These are phyloP conservation scores for Anthoceros angustus DNA, from an alignment of 225 moss, liverwort and hornwort genomes.

Conservation along the genomic window DNA sequence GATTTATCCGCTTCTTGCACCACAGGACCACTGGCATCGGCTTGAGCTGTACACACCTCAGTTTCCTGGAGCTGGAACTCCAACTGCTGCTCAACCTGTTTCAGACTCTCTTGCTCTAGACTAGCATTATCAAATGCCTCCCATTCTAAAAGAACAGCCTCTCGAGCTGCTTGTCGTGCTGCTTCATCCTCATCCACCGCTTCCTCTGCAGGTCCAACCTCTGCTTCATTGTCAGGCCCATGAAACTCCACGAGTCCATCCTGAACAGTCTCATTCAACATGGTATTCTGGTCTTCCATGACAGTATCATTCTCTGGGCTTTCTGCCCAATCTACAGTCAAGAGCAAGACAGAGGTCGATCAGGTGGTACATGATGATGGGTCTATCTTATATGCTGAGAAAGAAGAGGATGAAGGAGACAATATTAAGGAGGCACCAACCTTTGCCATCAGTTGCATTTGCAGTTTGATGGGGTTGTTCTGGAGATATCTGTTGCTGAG, in stretches of 20 bases:
- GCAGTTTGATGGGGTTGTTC: not conserved
- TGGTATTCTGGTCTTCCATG: too few species aligned
- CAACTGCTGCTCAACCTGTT: slow-evolving; percentile 6
- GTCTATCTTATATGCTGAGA: too few species aligned
- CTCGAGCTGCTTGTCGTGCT: slow-evolving; percentile 1
- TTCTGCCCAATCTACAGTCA: too few species aligned
- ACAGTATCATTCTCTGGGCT: too few species aligned
- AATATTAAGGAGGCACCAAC: too few species aligned
- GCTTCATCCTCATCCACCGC: slow-evolving; percentile 7
- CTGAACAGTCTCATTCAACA: too few species aligned
- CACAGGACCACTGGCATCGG: slow-evolving; percentile 20
- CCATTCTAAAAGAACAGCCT: slow-evolving; percentile 10
- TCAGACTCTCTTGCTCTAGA: slow-evolving; percentile 5
- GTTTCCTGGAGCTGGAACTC: slow-evolving; percentile 10
- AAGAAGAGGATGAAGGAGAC: too few species aligned
- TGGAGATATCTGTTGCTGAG: not conserved
- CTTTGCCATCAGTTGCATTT: not conserved
- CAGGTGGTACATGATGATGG: too few species aligned
- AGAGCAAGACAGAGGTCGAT: too few species aligned
- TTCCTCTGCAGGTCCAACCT: not conserved
- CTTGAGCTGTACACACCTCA: slow-evolving; percentile 15
- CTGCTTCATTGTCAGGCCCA: slow-evolving; percentile 7
- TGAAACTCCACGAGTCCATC: not conserved
- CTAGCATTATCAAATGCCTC: slow-evolving; percentile 20
- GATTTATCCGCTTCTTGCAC: slow-evolving; percentile 11